A percentile compares a stretch with the other conserved stretches of the same genome.
phyloP scores from a whole-genome alignment of 2,329 filamentous ascomycete species.

The Lecanicillium sp. region DNA sequence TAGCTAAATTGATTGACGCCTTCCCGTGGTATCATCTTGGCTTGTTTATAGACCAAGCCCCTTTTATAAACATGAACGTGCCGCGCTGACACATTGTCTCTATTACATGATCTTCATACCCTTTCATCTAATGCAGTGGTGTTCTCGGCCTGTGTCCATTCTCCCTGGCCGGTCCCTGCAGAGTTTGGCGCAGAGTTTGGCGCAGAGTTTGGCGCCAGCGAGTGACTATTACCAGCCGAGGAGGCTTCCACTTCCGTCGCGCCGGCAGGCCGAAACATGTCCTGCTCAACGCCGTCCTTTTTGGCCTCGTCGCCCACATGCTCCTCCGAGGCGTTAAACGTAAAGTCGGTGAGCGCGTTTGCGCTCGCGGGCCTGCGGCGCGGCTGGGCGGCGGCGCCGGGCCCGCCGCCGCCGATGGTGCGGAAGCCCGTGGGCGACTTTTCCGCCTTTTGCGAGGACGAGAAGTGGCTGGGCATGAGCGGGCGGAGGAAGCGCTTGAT shows the following conservation, averaged over 20 bases:
- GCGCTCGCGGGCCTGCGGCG: background rate
- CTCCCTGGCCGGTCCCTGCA: background rate
- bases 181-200: too few species aligned
- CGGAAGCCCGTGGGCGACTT: conserved; percentile 14
- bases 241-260: background rate
- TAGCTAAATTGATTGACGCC: too few species aligned
- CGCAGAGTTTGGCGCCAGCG: background rate
- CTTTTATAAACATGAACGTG: too few species aligned
- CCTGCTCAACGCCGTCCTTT: background rate
- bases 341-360: background rate
- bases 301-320: background rate
- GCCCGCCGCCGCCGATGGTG: conserved; percentile 15
- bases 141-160: background rate
- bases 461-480: conserved; percentile 17
- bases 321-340: background rate
- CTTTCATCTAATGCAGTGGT: background rate
- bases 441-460: conserved; percentile 3
- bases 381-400: background rate
- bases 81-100: too few species aligned
- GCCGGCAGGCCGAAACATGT: background rate
- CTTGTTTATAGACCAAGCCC: background rate
- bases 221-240: background rate
- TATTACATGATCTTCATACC: background rate
- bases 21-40: background rate
- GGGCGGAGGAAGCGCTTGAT: conserved; percentile 34